Evolutionary conservation across 768 basidiomycete species (phyloP), one percentile per base, ranked within the genome.

Genomic region (Imleria badia): DNA sequence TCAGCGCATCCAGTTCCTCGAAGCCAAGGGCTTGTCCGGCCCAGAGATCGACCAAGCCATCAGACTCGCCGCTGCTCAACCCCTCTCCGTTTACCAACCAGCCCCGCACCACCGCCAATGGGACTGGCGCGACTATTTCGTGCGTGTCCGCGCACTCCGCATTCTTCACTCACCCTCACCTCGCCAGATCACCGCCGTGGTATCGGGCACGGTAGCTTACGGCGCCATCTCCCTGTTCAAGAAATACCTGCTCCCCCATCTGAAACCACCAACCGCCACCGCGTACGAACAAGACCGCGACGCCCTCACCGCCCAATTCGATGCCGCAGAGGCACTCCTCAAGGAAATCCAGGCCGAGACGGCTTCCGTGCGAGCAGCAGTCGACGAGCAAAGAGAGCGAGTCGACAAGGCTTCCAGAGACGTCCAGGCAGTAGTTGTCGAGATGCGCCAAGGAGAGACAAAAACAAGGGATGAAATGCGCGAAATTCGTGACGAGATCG

Each of bases 121-220:
- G 82, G 96, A 98, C 70, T 99, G 97, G 97, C 79, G 95, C 54
- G 97, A 99, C 73, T 93, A 96, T 71, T 99, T 98, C 69, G 94
- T 95, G 66, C 66, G 91, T 76, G 13, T 17, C 5, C n/a, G 12
- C 38, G 4, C 38, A 7, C 43, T 15, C 46, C 33, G 15, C 29
- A 0, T 5, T 10, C 13, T 3, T 2, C 20, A 17, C 47, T 60
- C 67, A 61, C 61, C 56, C 71, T 64, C 64, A 56, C 14, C 31
- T 33, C 26, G 19, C 8, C 66, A 98, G 95, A 95, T 99, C 64
- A 92, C 95, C 68, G 87, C 89, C 13, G 87, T 98, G 33, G 77
- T 98, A 17, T 94, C 94, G 39, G 94, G 96, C 2, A 82, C 88
- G 7, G 73, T 95, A 6, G 81, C 85, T 9, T 97, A 91, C 67